Evolutionary conservation across 306 rosid species (phyloP), one percentile per base, ranked within the genome.

Genomic region (Vigna mungo): DNA sequence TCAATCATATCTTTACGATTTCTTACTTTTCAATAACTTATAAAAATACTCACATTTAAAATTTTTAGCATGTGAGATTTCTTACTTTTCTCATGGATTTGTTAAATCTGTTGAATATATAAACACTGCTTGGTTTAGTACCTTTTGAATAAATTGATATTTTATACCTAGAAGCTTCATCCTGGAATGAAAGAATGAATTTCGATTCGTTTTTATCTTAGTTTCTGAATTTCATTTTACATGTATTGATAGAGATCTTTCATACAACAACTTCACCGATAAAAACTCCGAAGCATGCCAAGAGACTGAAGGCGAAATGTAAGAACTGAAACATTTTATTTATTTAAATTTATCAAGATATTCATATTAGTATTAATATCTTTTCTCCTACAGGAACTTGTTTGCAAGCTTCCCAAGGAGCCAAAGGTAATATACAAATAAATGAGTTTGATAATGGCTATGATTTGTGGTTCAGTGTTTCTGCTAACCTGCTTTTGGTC

Each of bases 241-340:
- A 10, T 46, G 61, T 66, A 65, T 67, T 9, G n/a, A 9, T 2
- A 88, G 92, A 16, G 95, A 90, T 84, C 80, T 90, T 62, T 86
- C 95, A 55, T 88, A 81, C 46, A 90, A 88, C 80, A 81, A 70
- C 43, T 83, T 90, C 68, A 73, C 71, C 20, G 4, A 8, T 16
- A 9, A 0, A 23, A 53, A 3, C 47, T 23, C 1, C 0, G 23
- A 43, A 17, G 15, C 39, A 39, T 87, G 87, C 72, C 53, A 37
- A 23, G 3, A 25, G 4, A 32, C 12, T 0, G 9, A 21, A 25
- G 44, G 3, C 27, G 3, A 14, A 0, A 11, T 79, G 93, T 89
- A 84, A 87, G 91, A 54, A 51, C 14, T 13, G n/a, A 30, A 61
- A 43, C 16, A 61, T 61, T 61, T 5, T 11, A 61, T 30, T 61